These are phyloP conservation scores for Diddensiella transvaalensis DNA, from an alignment of 805 yeast genomes.

Conservation along the genomic window DNA sequence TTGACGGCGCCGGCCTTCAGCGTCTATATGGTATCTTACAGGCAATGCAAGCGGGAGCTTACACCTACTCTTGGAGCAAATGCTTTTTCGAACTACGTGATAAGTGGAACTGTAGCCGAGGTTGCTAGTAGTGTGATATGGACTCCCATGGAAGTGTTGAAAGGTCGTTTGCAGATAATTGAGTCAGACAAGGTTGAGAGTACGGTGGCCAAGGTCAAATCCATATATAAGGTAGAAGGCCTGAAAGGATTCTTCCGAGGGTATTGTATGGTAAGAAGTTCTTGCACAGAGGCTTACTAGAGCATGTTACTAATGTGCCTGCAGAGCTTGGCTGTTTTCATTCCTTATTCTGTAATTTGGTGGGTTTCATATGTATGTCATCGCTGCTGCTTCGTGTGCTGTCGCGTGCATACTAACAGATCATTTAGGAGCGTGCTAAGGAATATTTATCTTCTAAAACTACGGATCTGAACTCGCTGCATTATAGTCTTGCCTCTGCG, in stretches of 20 bases:
- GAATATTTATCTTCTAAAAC: not conserved
- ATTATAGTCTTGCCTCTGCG: constrained; percentile 35
- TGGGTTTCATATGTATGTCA: constrained; percentile 35
- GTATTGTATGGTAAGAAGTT: constrained; percentile 36
- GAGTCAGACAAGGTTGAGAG: constrained; percentile 13
- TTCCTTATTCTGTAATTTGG: constrained; percentile 42
- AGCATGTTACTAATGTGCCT: not conserved
- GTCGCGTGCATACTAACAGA: not conserved
- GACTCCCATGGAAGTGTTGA: constrained; percentile 45
- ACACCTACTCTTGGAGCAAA: constrained; percentile 36
- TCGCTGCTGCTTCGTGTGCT: not conserved
- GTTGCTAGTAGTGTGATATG: constrained; percentile 37
- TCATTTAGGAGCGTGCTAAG: constrained; percentile 11
- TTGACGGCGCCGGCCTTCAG: constrained; percentile 42
- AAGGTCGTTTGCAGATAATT: constrained; percentile 41
- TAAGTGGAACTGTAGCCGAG: constrained; percentile 40
- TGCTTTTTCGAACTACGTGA: constrained; percentile 34
- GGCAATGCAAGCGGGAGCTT: constrained; percentile 37
- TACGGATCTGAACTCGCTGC: constrained; percentile 21
- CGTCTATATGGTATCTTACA: constrained; percentile 39
- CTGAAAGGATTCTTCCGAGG: constrained; percentile 79
- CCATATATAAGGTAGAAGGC: constrained; percentile 62
- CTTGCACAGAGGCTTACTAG: not conserved
- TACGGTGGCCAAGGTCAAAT: constrained; percentile 21
- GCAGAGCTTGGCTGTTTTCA: constrained; percentile 36